Percentiles rank a stretch among this genome's conserved stretches.
Conservation (phyloP, 2,329 filamentous ascomycete genomes). For the Ceratocystis eucalypticola region DNA sequence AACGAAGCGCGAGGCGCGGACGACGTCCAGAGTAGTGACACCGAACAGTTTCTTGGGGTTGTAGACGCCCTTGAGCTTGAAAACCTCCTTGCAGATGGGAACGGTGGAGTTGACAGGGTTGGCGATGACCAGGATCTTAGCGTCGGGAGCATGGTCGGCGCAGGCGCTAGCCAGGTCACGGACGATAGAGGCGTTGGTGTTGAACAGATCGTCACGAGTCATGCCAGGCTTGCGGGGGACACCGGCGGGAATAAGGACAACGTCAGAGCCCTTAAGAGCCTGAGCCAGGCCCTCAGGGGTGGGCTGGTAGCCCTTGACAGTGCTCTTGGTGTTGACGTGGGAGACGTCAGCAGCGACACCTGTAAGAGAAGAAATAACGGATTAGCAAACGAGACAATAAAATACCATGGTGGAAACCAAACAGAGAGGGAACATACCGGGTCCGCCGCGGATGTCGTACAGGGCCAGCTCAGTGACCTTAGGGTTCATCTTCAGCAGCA, state of each 20-base stretch:
- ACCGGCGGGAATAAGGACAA: constrained; percentile 95
- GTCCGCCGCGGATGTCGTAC: constrained; percentile 91
- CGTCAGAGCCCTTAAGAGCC: constrained; percentile 74
- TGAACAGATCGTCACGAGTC: constrained; percentile 99
- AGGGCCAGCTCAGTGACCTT: constrained; percentile 85
- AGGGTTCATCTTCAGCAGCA: constrained; percentile 97
- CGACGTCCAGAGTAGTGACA: constrained; percentile 97
- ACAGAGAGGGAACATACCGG: constrained; percentile 49
- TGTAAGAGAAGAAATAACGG: constrained; percentile 26
- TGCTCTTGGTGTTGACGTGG: constrained; percentile 98
- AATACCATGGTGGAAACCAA: background rate
- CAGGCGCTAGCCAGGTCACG: constrained; percentile 93
- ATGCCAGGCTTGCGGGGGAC: constrained; percentile 99
- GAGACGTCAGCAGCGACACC: constrained; percentile 96
- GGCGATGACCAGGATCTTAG: constrained; percentile 93
- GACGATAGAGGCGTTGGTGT: constrained; percentile 99
- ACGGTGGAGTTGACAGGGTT: constrained; percentile 99
- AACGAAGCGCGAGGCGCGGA: constrained; percentile 96
- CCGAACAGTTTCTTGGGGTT: constrained; percentile 98
- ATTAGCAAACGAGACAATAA: background rate
- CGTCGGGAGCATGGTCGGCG: constrained; percentile 76
- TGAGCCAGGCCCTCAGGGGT: constrained; percentile 60
- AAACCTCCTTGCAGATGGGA: constrained; percentile 91
- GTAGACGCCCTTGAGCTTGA: constrained; percentile 92
- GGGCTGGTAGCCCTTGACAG: constrained; percentile 77